Percentiles rank a stretch among this genome's conserved stretches.
phyloP scores from a whole-genome alignment of 2,329 filamentous ascomycete species.

The Epichloe scottii region DNA sequence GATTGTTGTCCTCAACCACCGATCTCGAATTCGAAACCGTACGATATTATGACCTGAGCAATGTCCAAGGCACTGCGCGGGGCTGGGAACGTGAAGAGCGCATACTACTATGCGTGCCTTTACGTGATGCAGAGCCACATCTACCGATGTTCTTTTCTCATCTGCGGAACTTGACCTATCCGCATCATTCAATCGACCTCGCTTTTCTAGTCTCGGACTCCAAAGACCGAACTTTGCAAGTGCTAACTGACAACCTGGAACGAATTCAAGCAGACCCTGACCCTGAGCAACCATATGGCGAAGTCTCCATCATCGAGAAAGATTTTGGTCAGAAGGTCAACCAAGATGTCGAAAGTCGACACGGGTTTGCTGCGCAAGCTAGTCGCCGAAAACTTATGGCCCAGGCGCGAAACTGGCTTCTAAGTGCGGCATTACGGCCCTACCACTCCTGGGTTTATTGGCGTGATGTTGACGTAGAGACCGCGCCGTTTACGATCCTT shows the following conservation, averaged over 20 bases:
- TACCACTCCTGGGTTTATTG: conserved; percentile 99
- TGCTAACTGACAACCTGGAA: conserved; percentile 64
- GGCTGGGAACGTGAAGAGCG: conserved; percentile 96
- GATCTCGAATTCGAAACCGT: conserved; percentile 84
- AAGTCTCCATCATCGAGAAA: conserved; percentile 96
- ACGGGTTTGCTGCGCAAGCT: conserved; percentile 94
- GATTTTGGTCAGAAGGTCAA: conserved; percentile 97
- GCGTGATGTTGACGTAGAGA: conserved; percentile 97
- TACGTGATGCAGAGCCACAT: conserved; percentile 86
- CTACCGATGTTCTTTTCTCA: conserved; percentile 98
- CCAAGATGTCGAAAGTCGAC: conserved; percentile 93
- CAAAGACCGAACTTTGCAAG: conserved; percentile 73
- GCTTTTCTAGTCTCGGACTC: conserved; percentile 97
- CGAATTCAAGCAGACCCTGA: conserved; percentile 71
- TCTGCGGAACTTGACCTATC: conserved; percentile 90
- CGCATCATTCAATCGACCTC: conserved; percentile 89
- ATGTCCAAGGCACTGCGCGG: conserved; percentile 79
- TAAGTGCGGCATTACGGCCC: conserved; percentile 83
- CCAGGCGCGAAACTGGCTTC: conserved; percentile 89
- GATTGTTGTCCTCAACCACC: conserved; percentile 52
- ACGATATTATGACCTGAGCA: conserved; percentile 89
- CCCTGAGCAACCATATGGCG: conserved; percentile 73
- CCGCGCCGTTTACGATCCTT: conserved; percentile 88
- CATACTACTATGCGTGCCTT: conserved; percentile 85
- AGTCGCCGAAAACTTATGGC: conserved; percentile 94